Evolutionary conservation across 371 early-diverging fungal genomes (phyloP).

Genomic region (Mortierella sp.): DNA sequence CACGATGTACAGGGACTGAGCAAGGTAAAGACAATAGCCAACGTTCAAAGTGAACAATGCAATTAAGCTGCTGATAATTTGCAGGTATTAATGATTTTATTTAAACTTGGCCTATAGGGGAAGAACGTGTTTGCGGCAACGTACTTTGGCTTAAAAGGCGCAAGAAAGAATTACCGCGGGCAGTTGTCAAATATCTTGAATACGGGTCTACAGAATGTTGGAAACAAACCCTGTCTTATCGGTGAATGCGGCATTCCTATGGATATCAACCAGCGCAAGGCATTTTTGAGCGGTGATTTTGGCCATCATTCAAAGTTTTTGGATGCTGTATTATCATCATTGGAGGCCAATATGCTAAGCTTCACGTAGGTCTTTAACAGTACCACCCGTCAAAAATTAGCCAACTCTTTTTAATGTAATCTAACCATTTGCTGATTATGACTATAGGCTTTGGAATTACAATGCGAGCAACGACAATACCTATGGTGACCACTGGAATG

Average conservation of each 20-base stretch:
- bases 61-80: neutral
- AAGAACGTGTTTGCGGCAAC: conserved; percentile 80
- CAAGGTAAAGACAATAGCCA: conserved; percentile 61
- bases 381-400: too few species aligned
- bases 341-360: conserved; percentile 82
- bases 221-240: conserved; percentile 74
- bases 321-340: conserved; percentile 80
- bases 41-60: neutral
- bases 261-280: conserved; percentile 82
- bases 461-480: conserved; percentile 83
- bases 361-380: conserved; percentile 67
- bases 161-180: conserved; percentile 78
- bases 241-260: conserved; percentile 93
- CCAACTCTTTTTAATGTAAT: neutral
- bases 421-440: neutral
- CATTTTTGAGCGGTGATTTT: conserved; percentile 79
- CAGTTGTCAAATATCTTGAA: conserved; percentile 79
- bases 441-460: conserved; percentile 83
- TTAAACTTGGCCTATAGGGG: conserved; percentile 57
- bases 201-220: conserved; percentile 72
- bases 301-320: conserved; percentile 75
- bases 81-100: neutral
- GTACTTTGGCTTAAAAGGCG: conserved; percentile 85
- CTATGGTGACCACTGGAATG: conserved; percentile 91
- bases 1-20: conserved; percentile 83